These are phyloP conservation scores for Fusarium stilboides DNA, from an alignment of 2,329 filamentous ascomycete species.

Conservation along the genomic window DNA sequence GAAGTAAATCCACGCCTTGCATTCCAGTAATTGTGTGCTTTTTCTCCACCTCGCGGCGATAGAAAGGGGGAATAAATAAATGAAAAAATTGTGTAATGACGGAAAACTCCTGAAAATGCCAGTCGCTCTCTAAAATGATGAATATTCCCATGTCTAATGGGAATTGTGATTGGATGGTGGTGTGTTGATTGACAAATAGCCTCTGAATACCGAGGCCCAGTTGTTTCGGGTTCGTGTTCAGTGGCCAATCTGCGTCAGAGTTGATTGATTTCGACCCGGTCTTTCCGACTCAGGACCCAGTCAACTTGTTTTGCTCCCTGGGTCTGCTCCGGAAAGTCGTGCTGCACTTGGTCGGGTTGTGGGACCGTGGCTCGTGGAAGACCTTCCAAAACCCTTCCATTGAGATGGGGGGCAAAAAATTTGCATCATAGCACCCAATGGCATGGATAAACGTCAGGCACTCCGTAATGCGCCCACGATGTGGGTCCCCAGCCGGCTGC, in stretches of 20 bases:
- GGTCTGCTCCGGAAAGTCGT: conserved; percentile 13
- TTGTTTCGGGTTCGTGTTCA: conserved; percentile 40
- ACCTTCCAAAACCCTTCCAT: conserved; percentile 50
- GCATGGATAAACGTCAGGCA: conserved; percentile 37
- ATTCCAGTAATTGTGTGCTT: conserved; percentile 36
- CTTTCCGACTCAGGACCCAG: conserved; percentile 40
- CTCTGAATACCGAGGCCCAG: conserved; percentile 33
- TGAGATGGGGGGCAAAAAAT: conserved; percentile 45
- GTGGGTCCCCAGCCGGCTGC: conserved; percentile 32
- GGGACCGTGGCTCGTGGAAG: conserved; percentile 36
- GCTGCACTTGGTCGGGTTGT: conserved; percentile 36
- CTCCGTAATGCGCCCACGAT: conserved; percentile 34
- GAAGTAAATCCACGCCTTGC: conserved; percentile 43
- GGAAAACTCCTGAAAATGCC: conserved; percentile 48
- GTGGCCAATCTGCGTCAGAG: conserved; percentile 14
- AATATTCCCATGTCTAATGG: conserved; percentile 42
- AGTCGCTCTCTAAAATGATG: conserved; percentile 47
- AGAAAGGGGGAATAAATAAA: conserved; percentile 40
- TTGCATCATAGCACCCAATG: conserved; percentile 50
- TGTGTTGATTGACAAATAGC: conserved; percentile 27
- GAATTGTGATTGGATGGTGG: conserved; percentile 36
- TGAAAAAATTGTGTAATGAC: conserved; percentile 32
- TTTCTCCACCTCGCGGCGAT: conserved; percentile 39
- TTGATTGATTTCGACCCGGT: conserved; percentile 23
- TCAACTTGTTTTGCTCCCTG: conserved; percentile 23